Evolutionary conservation across 1,284 basidiomycete genomes (phyloP).

Genomic region (Leccinum subrobustum): DNA sequence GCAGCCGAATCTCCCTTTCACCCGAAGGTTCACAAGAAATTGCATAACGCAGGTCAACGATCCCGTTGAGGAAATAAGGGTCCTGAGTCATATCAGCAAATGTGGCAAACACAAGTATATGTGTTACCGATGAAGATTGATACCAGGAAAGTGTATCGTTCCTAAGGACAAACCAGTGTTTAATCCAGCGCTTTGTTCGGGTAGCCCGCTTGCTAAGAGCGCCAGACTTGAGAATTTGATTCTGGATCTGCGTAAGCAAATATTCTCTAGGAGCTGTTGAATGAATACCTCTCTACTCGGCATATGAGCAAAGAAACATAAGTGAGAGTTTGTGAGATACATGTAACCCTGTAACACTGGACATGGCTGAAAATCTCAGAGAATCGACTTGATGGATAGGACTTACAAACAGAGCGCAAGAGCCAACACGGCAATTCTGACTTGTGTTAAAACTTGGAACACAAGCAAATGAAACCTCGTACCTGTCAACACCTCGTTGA

Average conservation of each 20-base stretch:
- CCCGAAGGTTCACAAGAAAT: slow-evolving; percentile 79
- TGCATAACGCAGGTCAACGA: slow-evolving; percentile 90
- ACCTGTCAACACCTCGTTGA: slow-evolving; percentile 84
- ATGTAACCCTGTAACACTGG: slow-evolving; percentile 94
- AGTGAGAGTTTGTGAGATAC: slow-evolving; percentile 88
- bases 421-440: slow-evolving; percentile 88
- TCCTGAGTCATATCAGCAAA: slow-evolving; percentile 50
- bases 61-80: slow-evolving; percentile 95
- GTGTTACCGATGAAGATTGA: slow-evolving; percentile 77
- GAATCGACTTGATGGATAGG: background rate
- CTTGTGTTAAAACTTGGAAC: slow-evolving; percentile 18
- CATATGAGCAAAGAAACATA: slow-evolving; percentile 98
- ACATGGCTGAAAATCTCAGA: slow-evolving; percentile 12
- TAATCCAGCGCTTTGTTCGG: slow-evolving; percentile 84
- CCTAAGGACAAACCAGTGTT: slow-evolving; percentile 93
- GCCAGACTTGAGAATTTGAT: slow-evolving; percentile 86
- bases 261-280: background rate
- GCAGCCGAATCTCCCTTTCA: slow-evolving; percentile 74
- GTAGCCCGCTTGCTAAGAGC: slow-evolving; percentile 82
- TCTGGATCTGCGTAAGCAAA: slow-evolving; percentile 43
- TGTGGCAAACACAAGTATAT: slow-evolving; percentile 8
- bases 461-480: slow-evolving; percentile 24
- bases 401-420: slow-evolving; percentile 81
- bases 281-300: slow-evolving; percentile 74
- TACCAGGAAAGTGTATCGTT: slow-evolving; percentile 95